Evolutionary conservation across 352 stramenopile species (phyloP).

Genomic region (Phytophthora pinifolia): DNA sequence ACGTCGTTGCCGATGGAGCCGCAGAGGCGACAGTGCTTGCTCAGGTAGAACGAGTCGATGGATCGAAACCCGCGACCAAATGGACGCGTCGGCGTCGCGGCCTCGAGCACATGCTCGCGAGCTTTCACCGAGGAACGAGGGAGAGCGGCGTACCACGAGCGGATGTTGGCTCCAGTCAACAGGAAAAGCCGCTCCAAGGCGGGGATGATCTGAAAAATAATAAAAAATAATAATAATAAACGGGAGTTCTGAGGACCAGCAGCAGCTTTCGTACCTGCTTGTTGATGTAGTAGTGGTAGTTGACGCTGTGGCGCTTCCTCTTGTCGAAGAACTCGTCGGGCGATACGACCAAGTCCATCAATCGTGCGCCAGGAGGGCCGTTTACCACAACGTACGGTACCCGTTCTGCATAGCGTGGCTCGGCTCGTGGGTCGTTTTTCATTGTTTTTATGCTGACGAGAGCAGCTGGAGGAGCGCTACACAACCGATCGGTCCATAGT

Average conservation of each 20-base stretch:
- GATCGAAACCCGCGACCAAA: constrained; percentile 35
- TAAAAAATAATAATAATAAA: too few species aligned
- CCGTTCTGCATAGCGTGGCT: constrained; percentile 83
- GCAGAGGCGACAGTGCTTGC: constrained; percentile 79
- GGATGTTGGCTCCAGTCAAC: constrained; percentile 76
- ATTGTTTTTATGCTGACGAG: constrained; percentile 83
- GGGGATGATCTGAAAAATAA: constrained; percentile 62
- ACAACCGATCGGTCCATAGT: constrained; percentile 5
- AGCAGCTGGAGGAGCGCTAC: constrained; percentile 68
- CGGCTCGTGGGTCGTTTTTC: constrained; percentile 68
- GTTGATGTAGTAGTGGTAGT: constrained; percentile 93
- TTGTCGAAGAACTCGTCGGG: constrained; percentile 68
- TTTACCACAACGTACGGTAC: constrained; percentile 93
- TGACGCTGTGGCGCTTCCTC: constrained; percentile 57
- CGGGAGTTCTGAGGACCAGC: background rate
- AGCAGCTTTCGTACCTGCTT: constrained; percentile 60
- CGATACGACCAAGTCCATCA: constrained; percentile 91
- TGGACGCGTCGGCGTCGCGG: constrained; percentile 9
- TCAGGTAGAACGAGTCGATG: constrained; percentile 87
- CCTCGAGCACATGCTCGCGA: constrained; percentile 31
- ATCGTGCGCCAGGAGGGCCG: constrained; percentile 73
- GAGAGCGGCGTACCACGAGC: constrained; percentile 68
- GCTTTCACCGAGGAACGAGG: constrained; percentile 65
- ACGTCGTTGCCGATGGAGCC: constrained; percentile 53
- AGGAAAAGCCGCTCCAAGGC: constrained; percentile 86